A percentile compares a stretch with the other conserved stretches of the same genome.
Evolutionary conservation across 164 flowering plant genomes (phyloP).

Genomic region (Annona cherimola): DNA sequence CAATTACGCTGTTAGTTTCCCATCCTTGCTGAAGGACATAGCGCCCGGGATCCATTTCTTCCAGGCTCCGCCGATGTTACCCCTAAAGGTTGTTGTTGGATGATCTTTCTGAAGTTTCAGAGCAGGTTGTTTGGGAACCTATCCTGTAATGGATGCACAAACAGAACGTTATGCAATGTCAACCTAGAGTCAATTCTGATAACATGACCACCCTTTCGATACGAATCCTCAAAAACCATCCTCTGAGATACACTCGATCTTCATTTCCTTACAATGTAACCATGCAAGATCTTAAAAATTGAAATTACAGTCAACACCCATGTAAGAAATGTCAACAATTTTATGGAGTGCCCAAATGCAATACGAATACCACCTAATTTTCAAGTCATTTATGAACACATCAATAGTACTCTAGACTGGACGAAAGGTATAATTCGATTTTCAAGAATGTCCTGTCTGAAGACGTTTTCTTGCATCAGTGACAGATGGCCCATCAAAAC

Average conservation of each 20-base stretch:
- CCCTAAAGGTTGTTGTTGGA: constrained; percentile 46
- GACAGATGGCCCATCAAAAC: too few species aligned
- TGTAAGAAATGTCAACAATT: not conserved
- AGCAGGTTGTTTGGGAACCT: constrained; percentile 47
- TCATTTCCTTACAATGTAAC: constrained; percentile 20
- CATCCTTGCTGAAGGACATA: constrained; percentile 97
- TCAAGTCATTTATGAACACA: not conserved
- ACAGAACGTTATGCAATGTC: constrained; percentile 59
- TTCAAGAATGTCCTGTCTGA: too few species aligned
- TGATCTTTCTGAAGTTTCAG: constrained; percentile 46
- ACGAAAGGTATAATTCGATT: too few species aligned
- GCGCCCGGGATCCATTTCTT: constrained; percentile 93
- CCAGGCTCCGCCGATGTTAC: constrained; percentile 24
- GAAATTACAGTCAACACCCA: constrained; percentile 3
- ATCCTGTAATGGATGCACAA: constrained; percentile 95
- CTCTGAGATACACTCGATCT: constrained; percentile 32
- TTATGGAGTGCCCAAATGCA: not conserved
- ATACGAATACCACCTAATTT: not conserved
- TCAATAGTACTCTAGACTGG: not conserved
- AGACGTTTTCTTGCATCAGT: too few species aligned
- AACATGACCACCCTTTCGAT: constrained; percentile 43
- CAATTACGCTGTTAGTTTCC: constrained; percentile 99
- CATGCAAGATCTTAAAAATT: constrained; percentile 15
- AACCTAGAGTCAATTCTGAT: constrained; percentile 44
- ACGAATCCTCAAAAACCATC: constrained; percentile 43